phyloP scores from a whole-genome alignment of 2,329 filamentous ascomycete genomes.

The Blumeria hordei region DNA sequence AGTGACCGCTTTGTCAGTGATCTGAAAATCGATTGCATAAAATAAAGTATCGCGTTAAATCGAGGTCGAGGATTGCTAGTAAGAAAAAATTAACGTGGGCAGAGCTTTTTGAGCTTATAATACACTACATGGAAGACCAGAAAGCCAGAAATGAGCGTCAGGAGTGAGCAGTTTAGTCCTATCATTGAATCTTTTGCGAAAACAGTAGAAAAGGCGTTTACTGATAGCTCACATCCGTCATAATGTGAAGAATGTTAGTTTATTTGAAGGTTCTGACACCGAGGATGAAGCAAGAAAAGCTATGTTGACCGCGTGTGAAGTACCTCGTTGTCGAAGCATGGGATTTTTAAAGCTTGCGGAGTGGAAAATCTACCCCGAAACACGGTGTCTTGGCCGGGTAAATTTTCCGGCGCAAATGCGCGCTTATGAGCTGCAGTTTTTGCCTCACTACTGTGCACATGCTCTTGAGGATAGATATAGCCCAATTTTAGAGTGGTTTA shows the following conservation, averaged over 20 bases:
- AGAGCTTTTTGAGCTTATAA: too few species aligned
- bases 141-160: constrained; percentile 34
- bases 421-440: constrained; percentile 16
- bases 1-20: constrained; percentile 40
- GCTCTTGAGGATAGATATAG: constrained; percentile 16
- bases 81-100: constrained; percentile 9
- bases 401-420: not conserved
- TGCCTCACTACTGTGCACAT: constrained; percentile 25
- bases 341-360: too few species aligned
- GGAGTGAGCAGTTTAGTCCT: constrained; percentile 10
- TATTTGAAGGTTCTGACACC: too few species aligned
- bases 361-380: not conserved
- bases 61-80: constrained; percentile 11
- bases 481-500: not conserved
- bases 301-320: too few species aligned
- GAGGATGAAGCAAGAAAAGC: too few species aligned
- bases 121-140: constrained; percentile 17
- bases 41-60: constrained; percentile 11
- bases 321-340: too few species aligned
- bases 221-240: too few species aligned
- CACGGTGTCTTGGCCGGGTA: not conserved
- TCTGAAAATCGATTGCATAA: constrained; percentile 19
- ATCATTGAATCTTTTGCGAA: too few species aligned
- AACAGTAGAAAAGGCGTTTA: too few species aligned
- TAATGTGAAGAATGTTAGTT: too few species aligned